Conservation (phyloP, 257 asterid genomes). For the Lycium ferocissimum region DNA sequence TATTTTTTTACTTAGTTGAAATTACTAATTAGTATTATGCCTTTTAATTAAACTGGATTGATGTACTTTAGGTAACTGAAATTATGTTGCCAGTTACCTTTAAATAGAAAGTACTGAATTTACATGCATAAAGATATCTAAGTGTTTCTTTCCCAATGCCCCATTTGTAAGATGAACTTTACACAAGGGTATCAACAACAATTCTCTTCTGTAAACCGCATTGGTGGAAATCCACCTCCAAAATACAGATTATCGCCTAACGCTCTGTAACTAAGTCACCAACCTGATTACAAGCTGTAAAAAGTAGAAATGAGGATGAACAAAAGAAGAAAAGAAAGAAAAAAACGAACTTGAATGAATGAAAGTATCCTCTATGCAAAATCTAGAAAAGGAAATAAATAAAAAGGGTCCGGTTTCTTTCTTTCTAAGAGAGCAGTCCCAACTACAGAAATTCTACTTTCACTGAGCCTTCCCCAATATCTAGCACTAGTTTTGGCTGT, state of each 20-base stretch:
- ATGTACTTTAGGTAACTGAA: neutral
- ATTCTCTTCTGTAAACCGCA: conserved; percentile 41
- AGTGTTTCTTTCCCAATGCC: neutral
- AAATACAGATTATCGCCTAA: conserved; percentile 59
- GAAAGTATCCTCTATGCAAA: conserved; percentile 52
- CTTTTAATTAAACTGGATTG: neutral
- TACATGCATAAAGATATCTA: conserved; percentile 22
- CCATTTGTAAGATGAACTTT: conserved; percentile 13
- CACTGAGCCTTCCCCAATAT: conserved; percentile 37
- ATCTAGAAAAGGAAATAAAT: conserved; percentile 33
- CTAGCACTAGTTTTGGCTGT: conserved; percentile 25
- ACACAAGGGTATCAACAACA: conserved; percentile 27
- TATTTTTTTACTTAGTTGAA: neutral
- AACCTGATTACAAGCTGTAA: conserved; percentile 39
- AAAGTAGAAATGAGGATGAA: neutral
- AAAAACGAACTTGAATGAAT: conserved; percentile 64
- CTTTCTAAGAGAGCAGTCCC: conserved; percentile 55
- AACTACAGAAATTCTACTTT: conserved; percentile 69
- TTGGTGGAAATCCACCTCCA: conserved; percentile 57
- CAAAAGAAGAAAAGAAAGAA: conserved; percentile 33
- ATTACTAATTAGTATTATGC: neutral
- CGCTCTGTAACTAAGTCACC: conserved; percentile 47
- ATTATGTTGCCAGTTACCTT: neutral
- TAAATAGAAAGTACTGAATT: neutral
- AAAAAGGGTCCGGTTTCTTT: conserved; percentile 40